These are phyloP conservation scores for Naganishia cerealis DNA, from an alignment of 1,284 basidiomycete species.

Conservation along the genomic window DNA sequence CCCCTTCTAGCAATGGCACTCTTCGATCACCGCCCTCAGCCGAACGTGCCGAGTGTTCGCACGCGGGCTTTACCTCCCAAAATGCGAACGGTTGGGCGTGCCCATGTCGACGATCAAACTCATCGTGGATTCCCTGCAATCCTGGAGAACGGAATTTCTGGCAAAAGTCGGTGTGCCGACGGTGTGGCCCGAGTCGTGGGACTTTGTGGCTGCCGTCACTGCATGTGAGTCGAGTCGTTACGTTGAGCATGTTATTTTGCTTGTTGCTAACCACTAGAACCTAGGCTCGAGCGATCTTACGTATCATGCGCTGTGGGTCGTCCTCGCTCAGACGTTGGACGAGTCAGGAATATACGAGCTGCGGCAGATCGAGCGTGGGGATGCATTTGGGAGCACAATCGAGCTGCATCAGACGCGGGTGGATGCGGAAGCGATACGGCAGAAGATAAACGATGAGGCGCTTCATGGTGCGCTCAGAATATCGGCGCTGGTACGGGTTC, in stretches of 20 bases:
- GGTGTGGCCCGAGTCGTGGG: constrained; percentile 79
- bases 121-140: constrained; percentile 64
- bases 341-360: constrained; percentile 75
- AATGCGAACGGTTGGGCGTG: constrained; percentile 71
- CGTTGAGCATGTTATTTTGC: background rate
- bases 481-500: constrained; percentile 67
- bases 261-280: constrained; percentile 11
- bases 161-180: constrained; percentile 77
- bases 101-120: constrained; percentile 63
- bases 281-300: constrained; percentile 78
- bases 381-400: constrained; percentile 25
- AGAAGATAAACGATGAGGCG: constrained; percentile 73
- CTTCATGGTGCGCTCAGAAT: constrained; percentile 80
- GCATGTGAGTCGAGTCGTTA: constrained; percentile 59
- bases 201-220: constrained; percentile 77
- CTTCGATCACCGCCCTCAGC: constrained; percentile 60
- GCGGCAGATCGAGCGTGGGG: constrained; percentile 30
- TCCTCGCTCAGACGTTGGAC: constrained; percentile 60
- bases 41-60: constrained; percentile 75
- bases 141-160: constrained; percentile 76
- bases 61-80: constrained; percentile 72
- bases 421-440: constrained; percentile 66
- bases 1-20: constrained; percentile 48
- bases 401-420: constrained; percentile 31
- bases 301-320: constrained; percentile 79